A percentile compares a stretch with the other conserved stretches of the same genome.
phyloP scores from a whole-genome alignment of 441 rosid genomes.

The Adansonia gregorii region DNA sequence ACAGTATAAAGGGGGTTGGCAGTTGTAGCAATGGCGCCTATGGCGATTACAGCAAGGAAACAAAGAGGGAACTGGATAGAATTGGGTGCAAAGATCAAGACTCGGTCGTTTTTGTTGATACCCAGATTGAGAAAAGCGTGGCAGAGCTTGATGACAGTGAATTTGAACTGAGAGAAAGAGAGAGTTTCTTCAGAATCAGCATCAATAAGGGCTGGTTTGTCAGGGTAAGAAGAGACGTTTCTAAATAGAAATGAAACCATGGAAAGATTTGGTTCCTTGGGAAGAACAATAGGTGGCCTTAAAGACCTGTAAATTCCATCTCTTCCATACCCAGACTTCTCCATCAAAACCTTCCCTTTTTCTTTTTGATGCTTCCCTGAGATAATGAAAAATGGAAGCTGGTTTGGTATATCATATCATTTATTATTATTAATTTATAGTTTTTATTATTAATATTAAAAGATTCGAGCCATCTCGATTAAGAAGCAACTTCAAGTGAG shows the following conservation, averaged over 20 bases:
- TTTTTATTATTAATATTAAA: background rate
- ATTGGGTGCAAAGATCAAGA: constrained; percentile 75
- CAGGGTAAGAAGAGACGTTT: constrained; percentile 53
- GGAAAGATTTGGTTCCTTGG: constrained; percentile 63
- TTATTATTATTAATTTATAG: background rate
- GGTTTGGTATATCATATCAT: no score
- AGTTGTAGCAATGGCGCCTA: constrained; percentile 76
- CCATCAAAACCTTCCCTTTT: constrained; percentile 44
- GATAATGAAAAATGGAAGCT: background rate
- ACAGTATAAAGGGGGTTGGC: constrained; percentile 74
- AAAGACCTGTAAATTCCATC: constrained; percentile 79
- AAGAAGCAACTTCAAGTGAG: no score
- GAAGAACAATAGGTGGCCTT: constrained; percentile 57
- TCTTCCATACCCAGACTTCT: constrained; percentile 82
- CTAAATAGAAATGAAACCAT: constrained; percentile 63
- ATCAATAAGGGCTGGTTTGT: constrained; percentile 69
- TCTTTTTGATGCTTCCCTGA: background rate
- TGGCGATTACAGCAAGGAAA: constrained; percentile 62
- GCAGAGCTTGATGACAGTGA: constrained; percentile 57
- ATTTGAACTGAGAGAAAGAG: constrained; percentile 61
- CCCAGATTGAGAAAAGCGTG: constrained; percentile 71
- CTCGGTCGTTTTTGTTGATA: constrained; percentile 62
- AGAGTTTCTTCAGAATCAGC: constrained; percentile 56
- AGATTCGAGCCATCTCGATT: background rate
- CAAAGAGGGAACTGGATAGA: constrained; percentile 75